Percentiles rank a stretch among this genome's conserved stretches.
Evolutionary conservation across 2,329 filamentous ascomycete genomes (phyloP).

Genomic region (Metarhizium sp.): DNA sequence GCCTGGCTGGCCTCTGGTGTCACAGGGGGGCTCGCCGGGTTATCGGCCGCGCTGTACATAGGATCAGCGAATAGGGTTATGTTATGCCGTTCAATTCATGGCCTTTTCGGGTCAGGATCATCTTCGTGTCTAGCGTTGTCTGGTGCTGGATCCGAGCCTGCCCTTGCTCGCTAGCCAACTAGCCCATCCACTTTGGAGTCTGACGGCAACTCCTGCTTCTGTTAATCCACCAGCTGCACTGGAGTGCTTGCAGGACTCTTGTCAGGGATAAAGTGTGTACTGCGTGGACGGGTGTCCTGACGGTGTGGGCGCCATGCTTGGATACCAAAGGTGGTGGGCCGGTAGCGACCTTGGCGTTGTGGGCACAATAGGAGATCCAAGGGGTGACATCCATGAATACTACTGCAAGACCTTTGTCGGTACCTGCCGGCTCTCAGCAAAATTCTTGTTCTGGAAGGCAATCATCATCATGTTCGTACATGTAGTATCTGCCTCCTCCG

Average conservation of each 20-base stretch:
- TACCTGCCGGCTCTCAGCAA: too few species aligned
- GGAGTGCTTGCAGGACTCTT: neutral
- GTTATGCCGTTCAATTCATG: too few species aligned
- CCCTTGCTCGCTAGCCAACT: too few species aligned
- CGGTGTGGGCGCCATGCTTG: neutral
- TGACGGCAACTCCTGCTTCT: neutral
- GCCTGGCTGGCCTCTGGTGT: too few species aligned
- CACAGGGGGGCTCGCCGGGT: neutral
- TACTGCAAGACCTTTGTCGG: too few species aligned
- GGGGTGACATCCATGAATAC: neutral
- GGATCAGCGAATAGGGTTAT: neutral
- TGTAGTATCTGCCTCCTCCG: too few species aligned
- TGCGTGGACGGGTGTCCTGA: neutral
- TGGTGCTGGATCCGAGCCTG: too few species aligned
- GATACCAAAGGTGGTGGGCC: neutral
- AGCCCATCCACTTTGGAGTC: too few species aligned
- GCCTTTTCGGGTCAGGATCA: too few species aligned
- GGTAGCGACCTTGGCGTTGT: slow-evolving; percentile 1
- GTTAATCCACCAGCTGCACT: neutral
- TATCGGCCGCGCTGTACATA: neutral
- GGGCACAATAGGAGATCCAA: neutral
- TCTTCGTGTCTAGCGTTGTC: too few species aligned
- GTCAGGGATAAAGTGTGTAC: neutral
- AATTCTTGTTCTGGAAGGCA: too few species aligned
- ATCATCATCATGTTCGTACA: too few species aligned